Conservation (phyloP, 805 yeast species). For the Debaryomyces maramus region DNA sequence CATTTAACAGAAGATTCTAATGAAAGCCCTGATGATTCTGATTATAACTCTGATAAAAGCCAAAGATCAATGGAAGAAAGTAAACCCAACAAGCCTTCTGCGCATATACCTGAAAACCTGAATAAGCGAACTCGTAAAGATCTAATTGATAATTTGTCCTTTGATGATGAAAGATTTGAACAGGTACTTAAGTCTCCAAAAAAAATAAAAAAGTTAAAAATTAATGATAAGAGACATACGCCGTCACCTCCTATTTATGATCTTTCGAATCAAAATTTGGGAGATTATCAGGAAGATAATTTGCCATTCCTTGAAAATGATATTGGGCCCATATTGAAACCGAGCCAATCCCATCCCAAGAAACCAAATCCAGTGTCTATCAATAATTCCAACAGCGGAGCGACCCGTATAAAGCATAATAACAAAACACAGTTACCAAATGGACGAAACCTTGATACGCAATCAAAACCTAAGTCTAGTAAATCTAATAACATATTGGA, state of each 20-base stretch:
- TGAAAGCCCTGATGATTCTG: slow-evolving; percentile 2
- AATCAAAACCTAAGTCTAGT: not conserved
- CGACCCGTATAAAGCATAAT: not conserved
- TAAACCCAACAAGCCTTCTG: no score
- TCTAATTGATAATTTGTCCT: slow-evolving; percentile 1
- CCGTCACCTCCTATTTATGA: slow-evolving; percentile 22
- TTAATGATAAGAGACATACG: slow-evolving; percentile 9
- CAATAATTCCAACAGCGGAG: not conserved
- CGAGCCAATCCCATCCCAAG: not conserved
- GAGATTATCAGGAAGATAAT: slow-evolving; percentile 37
- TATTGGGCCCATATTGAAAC: slow-evolving; percentile 3
- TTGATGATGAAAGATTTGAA: slow-evolving; percentile 17
- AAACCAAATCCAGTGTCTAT: not conserved
- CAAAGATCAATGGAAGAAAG: no score
- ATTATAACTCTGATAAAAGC: not conserved
- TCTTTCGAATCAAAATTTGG: slow-evolving; percentile 30
- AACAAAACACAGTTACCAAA: not conserved
- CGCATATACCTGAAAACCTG: not conserved
- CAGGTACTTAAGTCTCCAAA: slow-evolving; percentile 21
- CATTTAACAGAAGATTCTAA: not conserved
- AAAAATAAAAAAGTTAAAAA: slow-evolving; percentile 22
- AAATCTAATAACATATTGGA: slow-evolving; percentile 6
- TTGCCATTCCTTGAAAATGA: slow-evolving; percentile 25
- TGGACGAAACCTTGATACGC: not conserved
- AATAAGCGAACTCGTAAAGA: not conserved